These are phyloP conservation scores for Leccinum insolens DNA, from an alignment of 1,284 basidiomycete genomes.

Conservation along the genomic window DNA sequence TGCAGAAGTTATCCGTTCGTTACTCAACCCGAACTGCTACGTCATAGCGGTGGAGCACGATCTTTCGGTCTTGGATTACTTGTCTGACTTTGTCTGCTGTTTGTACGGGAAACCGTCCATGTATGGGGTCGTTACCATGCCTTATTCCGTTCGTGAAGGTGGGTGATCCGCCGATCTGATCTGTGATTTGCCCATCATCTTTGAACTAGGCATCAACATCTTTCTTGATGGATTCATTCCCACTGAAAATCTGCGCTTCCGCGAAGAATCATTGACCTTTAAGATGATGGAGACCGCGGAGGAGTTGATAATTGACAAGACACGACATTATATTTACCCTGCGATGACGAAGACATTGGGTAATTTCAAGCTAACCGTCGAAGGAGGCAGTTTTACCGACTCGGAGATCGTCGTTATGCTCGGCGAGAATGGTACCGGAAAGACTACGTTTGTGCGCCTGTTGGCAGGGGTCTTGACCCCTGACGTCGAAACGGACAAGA, in stretches of 20 bases:
- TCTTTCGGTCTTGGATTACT: conserved; percentile 93
- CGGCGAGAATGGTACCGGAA: conserved; percentile 92
- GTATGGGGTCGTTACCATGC: conserved; percentile 98
- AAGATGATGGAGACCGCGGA: conserved; percentile 96
- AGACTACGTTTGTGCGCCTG: conserved; percentile 94
- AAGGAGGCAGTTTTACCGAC: conserved; percentile 88
- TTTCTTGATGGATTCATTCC: conserved; percentile 87
- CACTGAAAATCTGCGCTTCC: conserved; percentile 83
- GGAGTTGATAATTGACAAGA: conserved; percentile 82
- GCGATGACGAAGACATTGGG: conserved; percentile 96
- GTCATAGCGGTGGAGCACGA: conserved; percentile 98
- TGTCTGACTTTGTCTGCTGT: conserved; percentile 97
- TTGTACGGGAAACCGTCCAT: conserved; percentile 96
- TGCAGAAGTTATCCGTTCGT: conserved; percentile 92
- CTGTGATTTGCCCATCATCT: conserved; percentile 3
- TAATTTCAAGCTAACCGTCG: conserved; percentile 89
- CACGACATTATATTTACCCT: conserved; percentile 87
- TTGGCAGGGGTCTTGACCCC: conserved; percentile 66
- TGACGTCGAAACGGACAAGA: conserved; percentile 81
- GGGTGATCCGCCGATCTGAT: conserved; percentile 21
- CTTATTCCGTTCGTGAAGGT: conserved; percentile 96
- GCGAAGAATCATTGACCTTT: conserved; percentile 92
- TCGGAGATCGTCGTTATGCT: conserved; percentile 88
- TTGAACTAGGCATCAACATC: conserved; percentile 83
- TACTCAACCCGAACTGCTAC: conserved; percentile 83